These are phyloP conservation scores for Glycine tomentella DNA, from an alignment of 306 rosid genomes.

Conservation along the genomic window DNA sequence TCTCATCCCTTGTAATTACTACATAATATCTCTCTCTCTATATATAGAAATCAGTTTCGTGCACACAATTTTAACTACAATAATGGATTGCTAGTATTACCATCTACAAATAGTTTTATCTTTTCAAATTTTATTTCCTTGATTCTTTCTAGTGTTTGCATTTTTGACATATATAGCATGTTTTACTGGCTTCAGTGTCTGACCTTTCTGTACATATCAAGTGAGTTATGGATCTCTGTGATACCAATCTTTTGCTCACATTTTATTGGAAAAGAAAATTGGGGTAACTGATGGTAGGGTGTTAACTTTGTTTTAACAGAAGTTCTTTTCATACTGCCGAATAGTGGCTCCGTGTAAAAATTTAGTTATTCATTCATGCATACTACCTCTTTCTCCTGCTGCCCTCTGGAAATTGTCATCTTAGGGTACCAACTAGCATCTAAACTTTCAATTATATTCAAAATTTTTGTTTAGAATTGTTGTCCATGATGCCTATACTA, in stretches of 20 bases:
- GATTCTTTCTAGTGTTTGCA: constrained; percentile 17
- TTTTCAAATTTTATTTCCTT: neutral
- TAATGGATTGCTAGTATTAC: constrained; percentile 29
- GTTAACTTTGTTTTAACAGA: constrained; percentile 11
- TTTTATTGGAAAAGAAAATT: neutral
- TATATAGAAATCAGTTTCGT: constrained; percentile 49
- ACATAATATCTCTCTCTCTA: constrained; percentile 46
- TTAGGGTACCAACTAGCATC: constrained; percentile 22
- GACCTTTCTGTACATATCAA: neutral
- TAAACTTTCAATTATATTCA: neutral
- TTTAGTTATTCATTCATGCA: neutral
- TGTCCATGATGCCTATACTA: neutral
- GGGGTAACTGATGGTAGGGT: neutral
- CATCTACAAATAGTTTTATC: neutral
- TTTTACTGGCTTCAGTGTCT: neutral
- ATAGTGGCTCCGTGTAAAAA: neutral
- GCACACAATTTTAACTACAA: constrained; percentile 30
- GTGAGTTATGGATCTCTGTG: constrained; percentile 14
- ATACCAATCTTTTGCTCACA: neutral
- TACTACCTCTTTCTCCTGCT: neutral
- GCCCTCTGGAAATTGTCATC: neutral
- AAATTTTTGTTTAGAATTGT: neutral
- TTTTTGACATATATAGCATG: constrained; percentile 2
- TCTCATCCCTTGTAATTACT: constrained; percentile 74
- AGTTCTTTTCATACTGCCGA: neutral